Conservation (phyloP, 2,329 filamentous ascomycete species). For the Pseudogymnoascus sp. region DNA sequence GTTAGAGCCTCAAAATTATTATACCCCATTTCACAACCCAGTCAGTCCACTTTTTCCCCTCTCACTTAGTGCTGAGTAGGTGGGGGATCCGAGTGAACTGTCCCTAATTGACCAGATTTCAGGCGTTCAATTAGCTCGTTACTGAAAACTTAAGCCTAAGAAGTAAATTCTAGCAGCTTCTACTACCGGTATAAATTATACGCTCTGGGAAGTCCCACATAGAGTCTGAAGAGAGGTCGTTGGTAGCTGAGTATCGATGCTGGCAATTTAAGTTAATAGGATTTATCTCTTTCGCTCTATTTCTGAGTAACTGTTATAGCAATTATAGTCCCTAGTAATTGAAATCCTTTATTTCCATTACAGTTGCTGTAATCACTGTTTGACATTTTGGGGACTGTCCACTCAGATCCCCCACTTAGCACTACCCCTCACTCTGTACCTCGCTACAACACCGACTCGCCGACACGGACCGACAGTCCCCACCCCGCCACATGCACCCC, state of each 20-base stretch:
- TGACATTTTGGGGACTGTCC: too few relatives aligned
- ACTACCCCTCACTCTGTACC: constrained; percentile 4
- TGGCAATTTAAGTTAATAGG: too few relatives aligned
- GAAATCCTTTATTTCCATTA: too few relatives aligned
- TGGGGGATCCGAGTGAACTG: not conserved
- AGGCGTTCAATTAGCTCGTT: not conserved
- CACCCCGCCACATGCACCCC: constrained; percentile 2
- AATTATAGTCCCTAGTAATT: too few relatives aligned
- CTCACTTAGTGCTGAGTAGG: not conserved
- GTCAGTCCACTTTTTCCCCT: not conserved
- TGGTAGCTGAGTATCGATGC: too few relatives aligned
- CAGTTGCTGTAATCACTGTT: too few relatives aligned
- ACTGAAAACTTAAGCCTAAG: not conserved
- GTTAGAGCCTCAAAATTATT: constrained; percentile 4
- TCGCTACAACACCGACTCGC: not conserved
- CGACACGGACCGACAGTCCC: not conserved
- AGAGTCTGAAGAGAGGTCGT: too few relatives aligned
- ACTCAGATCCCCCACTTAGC: not conserved
- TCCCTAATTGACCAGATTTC: not conserved
- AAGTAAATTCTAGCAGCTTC: not conserved
- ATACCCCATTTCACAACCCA: constrained; percentile 1
- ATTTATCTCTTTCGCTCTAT: too few relatives aligned
- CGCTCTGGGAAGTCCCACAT: not conserved
- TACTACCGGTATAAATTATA: not conserved
- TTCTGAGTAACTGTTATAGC: too few relatives aligned